These are phyloP conservation scores for Exutisphaerella laricina DNA, from an alignment of 2,329 filamentous ascomycete genomes.

Conservation along the genomic window DNA sequence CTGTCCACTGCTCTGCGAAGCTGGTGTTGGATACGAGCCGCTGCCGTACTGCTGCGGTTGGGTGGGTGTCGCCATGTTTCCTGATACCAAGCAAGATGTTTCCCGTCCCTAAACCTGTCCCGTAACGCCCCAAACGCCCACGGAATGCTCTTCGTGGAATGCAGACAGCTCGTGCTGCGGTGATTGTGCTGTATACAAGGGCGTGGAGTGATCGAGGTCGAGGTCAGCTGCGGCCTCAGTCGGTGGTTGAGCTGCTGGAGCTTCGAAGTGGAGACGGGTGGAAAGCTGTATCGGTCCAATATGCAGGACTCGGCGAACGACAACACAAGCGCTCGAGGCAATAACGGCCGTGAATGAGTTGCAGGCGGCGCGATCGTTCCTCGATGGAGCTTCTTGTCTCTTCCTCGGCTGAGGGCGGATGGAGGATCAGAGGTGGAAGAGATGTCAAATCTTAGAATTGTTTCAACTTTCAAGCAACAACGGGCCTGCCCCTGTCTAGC, in stretches of 20 bases:
- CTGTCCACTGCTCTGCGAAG: slow-evolving; percentile 16
- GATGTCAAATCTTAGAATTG: not conserved
- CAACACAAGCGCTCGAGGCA: no score
- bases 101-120: slow-evolving; percentile 10
- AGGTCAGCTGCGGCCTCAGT: slow-evolving; percentile 5
- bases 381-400: not conserved
- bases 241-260: slow-evolving; percentile 2
- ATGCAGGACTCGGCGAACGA: no score
- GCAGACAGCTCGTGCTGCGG: slow-evolving; percentile 5
- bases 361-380: not conserved
- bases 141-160: slow-evolving; percentile 12
- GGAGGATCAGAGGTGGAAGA: slow-evolving; percentile 1
- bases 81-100: slow-evolving; percentile 3
- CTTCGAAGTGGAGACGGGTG: not conserved
- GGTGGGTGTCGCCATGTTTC: slow-evolving; percentile 29
- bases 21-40: slow-evolving; percentile 24
- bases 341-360: not conserved
- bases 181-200: not conserved
- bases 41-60: slow-evolving; percentile 26
- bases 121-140: slow-evolving; percentile 24
- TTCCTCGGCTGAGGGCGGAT: slow-evolving; percentile 1
- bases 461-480: no score
- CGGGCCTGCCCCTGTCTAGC: no score
- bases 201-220: not conserved
- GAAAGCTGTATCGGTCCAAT: not conserved